Conservation (phyloP, 2,329 filamentous ascomycete species). For the Pestalotiopsis fici region DNA sequence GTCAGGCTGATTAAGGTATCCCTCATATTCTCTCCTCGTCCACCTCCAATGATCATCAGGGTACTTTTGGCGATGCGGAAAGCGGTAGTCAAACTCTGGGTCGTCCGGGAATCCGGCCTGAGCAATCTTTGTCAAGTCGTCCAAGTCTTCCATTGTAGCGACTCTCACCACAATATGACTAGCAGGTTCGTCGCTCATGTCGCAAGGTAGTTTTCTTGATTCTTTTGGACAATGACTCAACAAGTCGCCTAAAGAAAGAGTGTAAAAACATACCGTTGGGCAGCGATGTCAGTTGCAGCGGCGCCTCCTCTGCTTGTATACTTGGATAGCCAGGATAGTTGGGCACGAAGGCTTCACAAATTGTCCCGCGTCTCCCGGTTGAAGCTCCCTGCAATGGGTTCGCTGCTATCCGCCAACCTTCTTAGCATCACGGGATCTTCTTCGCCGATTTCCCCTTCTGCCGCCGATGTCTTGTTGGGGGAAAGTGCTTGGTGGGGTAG, state of each 20-base stretch:
- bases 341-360: background rate
- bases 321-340: background rate
- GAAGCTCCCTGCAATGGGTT: background rate
- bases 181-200: background rate
- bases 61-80: conserved; percentile 12
- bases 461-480: background rate
- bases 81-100: conserved; percentile 16
- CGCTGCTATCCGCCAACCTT: background rate
- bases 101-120: conserved; percentile 15
- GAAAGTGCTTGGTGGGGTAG: background rate
- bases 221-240: background rate
- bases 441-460: background rate
- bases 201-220: background rate
- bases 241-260: background rate
- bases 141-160: conserved; percentile 14
- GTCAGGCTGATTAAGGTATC: conserved; percentile 16
- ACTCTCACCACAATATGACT: background rate
- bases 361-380: background rate
- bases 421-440: background rate
- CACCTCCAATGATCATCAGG: conserved; percentile 15
- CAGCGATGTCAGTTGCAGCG: background rate
- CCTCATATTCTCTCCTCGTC: conserved; percentile 15
- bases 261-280: background rate
- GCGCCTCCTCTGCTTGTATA: background rate
- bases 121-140: conserved; percentile 14